phyloP scores from a whole-genome alignment of 345 rosid species.

The Ricinus communis region DNA sequence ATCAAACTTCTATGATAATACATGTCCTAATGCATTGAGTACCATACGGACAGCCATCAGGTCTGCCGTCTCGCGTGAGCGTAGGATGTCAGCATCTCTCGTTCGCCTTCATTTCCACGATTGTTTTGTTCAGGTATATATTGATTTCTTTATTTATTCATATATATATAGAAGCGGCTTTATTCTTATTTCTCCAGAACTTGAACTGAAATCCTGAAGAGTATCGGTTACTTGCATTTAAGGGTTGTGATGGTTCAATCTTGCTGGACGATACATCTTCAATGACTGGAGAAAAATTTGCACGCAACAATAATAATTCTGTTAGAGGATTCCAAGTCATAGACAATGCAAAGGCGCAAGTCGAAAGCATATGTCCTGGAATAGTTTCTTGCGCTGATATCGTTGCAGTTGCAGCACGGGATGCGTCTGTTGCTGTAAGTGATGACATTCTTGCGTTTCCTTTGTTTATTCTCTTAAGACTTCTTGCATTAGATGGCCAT shows the following conservation, averaged over 20 bases:
- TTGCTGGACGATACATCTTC: constrained; percentile 13
- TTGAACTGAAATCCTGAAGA: no score
- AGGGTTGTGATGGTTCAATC: constrained; percentile 13
- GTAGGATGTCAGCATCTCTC: constrained; percentile 62
- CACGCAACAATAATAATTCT: constrained; percentile 3
- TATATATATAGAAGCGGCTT: no score
- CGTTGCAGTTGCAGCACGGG: constrained; percentile 4
- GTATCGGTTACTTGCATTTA: neutral
- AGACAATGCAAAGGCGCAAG: neutral
- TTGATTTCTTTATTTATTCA: no score
- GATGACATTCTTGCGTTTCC: no score
- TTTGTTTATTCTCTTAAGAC: neutral
- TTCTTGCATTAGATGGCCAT: neutral
- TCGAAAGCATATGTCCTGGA: constrained; percentile 12
- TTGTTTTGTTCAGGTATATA: constrained; percentile 40
- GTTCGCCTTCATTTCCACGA: constrained; percentile 67
- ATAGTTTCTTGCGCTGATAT: constrained; percentile 15
- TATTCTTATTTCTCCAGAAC: no score
- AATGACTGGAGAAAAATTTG: constrained; percentile 5
- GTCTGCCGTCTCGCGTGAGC: constrained; percentile 33
- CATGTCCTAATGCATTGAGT: constrained; percentile 45
- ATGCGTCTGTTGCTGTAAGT: constrained; percentile 9
- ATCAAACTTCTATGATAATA: constrained; percentile 43
- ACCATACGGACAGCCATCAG: constrained; percentile 41
- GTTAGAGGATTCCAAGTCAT: neutral